Conservation (phyloP, 768 basidiomycete species). For the Psilocybe cubensis region DNA sequence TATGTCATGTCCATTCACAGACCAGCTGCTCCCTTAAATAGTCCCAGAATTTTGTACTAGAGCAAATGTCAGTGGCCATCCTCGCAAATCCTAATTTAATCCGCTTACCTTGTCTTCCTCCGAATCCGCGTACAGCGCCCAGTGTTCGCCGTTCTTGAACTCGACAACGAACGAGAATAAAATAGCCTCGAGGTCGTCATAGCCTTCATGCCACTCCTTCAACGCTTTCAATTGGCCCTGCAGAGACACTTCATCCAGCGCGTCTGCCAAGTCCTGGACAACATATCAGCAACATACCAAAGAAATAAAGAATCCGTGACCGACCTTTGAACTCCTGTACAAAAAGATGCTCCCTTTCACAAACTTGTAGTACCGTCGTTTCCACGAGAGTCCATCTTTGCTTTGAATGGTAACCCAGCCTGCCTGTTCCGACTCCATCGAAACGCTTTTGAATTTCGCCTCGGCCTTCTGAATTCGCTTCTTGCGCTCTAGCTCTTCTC, state of each 20-base stretch:
- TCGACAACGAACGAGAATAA: slow-evolving; percentile 69
- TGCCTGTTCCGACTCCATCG: slow-evolving; percentile 38
- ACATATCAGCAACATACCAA: slow-evolving; percentile 1
- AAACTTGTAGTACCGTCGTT: slow-evolving; percentile 66
- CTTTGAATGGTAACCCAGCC: slow-evolving; percentile 71
- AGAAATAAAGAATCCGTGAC: slow-evolving; percentile 9
- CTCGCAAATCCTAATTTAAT: not conserved
- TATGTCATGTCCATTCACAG: slow-evolving; percentile 28
- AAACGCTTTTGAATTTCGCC: slow-evolving; percentile 40
- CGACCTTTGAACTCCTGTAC: slow-evolving; percentile 55
- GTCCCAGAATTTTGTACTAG: slow-evolving; percentile 50
- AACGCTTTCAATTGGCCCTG: slow-evolving; percentile 48
- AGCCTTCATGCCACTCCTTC: slow-evolving; percentile 69
- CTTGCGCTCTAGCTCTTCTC: slow-evolving; percentile 45
- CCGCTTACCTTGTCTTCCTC: slow-evolving; percentile 61
- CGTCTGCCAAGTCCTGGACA: slow-evolving; percentile 39
- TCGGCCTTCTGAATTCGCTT: slow-evolving; percentile 50
- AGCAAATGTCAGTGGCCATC: not conserved
- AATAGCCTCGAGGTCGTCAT: slow-evolving; percentile 68
- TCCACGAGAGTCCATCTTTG: slow-evolving; percentile 58
- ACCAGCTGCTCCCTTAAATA: slow-evolving; percentile 47
- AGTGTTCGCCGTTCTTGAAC: slow-evolving; percentile 53
- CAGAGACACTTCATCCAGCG: slow-evolving; percentile 49
- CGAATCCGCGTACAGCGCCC: slow-evolving; percentile 64
- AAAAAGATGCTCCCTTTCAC: slow-evolving; percentile 49